These are phyloP conservation scores for Aegilops sharonensis DNA, from an alignment of 176 grass and related monocot genomes.

Conservation along the genomic window DNA sequence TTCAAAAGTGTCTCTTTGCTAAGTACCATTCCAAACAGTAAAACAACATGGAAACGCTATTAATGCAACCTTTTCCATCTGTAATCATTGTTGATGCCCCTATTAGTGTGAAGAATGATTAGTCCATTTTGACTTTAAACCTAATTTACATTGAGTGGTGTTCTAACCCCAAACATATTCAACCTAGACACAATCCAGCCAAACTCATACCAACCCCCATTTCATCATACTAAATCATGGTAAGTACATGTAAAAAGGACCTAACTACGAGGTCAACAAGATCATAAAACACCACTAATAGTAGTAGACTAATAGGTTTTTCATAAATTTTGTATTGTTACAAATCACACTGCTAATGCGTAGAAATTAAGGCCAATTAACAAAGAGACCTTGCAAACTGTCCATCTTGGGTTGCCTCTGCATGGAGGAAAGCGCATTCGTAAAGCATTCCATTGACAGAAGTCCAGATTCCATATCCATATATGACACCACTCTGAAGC, in stretches of 20 bases:
- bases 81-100: background rate
- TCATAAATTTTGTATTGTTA: background rate
- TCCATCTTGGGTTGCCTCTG: slow-evolving; percentile 86
- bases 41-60: background rate
- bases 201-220: background rate
- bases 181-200: background rate
- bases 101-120: background rate
- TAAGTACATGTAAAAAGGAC: background rate
- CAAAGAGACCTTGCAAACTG: slow-evolving; percentile 63
- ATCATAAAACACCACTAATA: no score
- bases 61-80: background rate
- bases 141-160: no score
- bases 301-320: background rate
- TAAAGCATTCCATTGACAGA: slow-evolving; percentile 61
- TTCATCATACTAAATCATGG: background rate
- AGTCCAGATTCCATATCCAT: slow-evolving; percentile 87
- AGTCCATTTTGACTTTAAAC: background rate
- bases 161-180: no score
- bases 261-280: no score
- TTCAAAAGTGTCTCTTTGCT: background rate
- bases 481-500: slow-evolving; percentile 75
- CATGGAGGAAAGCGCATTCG: slow-evolving; percentile 55
- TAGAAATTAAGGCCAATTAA: background rate
- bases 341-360: background rate
- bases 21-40: background rate